Evolutionary conservation across 176 grass and related monocot species (phyloP).

Genomic region (Thalia dealbata): DNA sequence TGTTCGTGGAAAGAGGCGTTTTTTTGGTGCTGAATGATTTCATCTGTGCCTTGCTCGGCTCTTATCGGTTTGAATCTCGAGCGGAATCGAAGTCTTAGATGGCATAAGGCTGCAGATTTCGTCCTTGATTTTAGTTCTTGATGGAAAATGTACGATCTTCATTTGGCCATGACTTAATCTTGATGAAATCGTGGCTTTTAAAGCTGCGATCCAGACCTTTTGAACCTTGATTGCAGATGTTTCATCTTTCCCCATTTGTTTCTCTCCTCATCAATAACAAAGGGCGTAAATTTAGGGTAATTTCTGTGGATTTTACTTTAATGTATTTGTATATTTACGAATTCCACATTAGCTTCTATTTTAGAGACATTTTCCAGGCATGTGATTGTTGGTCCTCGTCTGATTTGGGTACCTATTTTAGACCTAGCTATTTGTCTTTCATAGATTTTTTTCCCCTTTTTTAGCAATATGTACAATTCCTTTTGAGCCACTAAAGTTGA

Average conservation of each 20-base stretch:
- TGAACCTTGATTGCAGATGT: not conserved
- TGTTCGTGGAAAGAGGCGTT: slow-evolving; percentile 6
- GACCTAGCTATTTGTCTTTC: not conserved
- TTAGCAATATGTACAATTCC: not conserved
- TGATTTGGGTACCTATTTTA: slow-evolving; percentile 1
- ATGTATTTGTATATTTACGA: not conserved
- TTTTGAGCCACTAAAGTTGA: not conserved
- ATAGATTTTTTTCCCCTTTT: not conserved
- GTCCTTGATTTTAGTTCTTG: not conserved
- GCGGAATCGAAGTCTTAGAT: not conserved
- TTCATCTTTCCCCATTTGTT: not conserved
- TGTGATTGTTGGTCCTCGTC: not conserved
- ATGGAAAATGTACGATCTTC: slow-evolving; percentile 4
- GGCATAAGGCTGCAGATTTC: not conserved
- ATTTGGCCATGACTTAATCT: slow-evolving; percentile 5
- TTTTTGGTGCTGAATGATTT: not conserved
- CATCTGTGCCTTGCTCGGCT: not conserved
- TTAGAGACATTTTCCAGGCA: not conserved
- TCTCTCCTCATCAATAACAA: not conserved
- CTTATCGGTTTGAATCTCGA: not conserved
- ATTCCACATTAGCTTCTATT: not conserved
- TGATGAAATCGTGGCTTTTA: not conserved
- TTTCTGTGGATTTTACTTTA: too few species aligned
- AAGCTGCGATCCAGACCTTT: not conserved
- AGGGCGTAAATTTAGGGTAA: not conserved